A percentile compares a stretch with the other conserved stretches of the same genome.
Conservation (phyloP, 1,284 basidiomycete species). For the Rhodofomes roseus region DNA sequence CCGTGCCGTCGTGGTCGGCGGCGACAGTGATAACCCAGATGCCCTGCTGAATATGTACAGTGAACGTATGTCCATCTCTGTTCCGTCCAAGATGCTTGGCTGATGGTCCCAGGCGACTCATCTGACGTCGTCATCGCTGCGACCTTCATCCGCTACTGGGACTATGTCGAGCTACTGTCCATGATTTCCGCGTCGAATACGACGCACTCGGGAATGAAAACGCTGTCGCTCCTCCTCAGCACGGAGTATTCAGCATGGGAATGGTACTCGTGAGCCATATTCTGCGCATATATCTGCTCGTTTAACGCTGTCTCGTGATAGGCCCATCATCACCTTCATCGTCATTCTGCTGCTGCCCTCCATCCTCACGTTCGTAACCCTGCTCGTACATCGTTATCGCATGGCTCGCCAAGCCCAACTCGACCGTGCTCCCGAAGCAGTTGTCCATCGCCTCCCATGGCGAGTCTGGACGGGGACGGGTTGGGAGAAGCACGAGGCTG, state of each 20-base stretch:
- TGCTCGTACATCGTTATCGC: slow-evolving; percentile 77
- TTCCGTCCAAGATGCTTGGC: slow-evolving; percentile 4
- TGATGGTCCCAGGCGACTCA: slow-evolving; percentile 51
- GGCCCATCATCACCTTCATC: slow-evolving; percentile 77
- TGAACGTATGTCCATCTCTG: slow-evolving; percentile 51
- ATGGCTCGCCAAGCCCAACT: slow-evolving; percentile 71
- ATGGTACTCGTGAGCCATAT: slow-evolving; percentile 72
- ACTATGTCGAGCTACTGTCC: slow-evolving; percentile 55
- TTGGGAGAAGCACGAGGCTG: slow-evolving; percentile 66
- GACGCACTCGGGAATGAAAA: slow-evolving; percentile 67
- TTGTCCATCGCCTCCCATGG: slow-evolving; percentile 75
- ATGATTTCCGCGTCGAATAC: slow-evolving; percentile 71
- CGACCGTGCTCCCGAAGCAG: slow-evolving; percentile 76
- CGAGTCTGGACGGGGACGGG: slow-evolving; percentile 74
- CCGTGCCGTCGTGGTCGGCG: slow-evolving; percentile 84
- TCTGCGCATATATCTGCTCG: slow-evolving; percentile 5
- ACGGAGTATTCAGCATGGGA: slow-evolving; percentile 79
- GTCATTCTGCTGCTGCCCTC: slow-evolving; percentile 80
- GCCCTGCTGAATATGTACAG: slow-evolving; percentile 89
- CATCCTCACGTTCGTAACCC: slow-evolving; percentile 74
- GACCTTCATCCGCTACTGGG: slow-evolving; percentile 71
- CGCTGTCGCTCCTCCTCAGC: slow-evolving; percentile 72
- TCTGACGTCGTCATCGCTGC: slow-evolving; percentile 70
- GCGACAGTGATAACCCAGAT: slow-evolving; percentile 72
- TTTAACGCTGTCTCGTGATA: slow-evolving; percentile 25